Conservation (phyloP, 1,284 basidiomycete genomes). For the Pseudozyma hubeiensis region DNA sequence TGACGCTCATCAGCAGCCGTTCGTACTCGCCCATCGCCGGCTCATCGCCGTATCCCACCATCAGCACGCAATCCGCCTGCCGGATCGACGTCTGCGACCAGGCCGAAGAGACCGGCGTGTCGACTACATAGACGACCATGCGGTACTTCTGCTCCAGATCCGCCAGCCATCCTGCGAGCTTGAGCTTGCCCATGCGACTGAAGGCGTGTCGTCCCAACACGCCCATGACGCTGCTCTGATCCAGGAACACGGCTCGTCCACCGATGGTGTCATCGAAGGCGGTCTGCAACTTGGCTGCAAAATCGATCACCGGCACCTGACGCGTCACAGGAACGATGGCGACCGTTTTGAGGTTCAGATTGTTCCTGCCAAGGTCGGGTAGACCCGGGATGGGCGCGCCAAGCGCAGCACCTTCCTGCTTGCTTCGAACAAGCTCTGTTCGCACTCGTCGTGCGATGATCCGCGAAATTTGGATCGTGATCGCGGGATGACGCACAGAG, state of each 20-base stretch:
- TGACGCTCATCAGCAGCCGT: slow-evolving; percentile 84
- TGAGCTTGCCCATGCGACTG: slow-evolving; percentile 68
- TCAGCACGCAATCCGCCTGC: slow-evolving; percentile 93
- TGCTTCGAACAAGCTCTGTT: slow-evolving; percentile 74
- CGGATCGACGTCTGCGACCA: slow-evolving; percentile 67
- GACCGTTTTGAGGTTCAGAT: slow-evolving; percentile 92
- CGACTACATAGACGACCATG: slow-evolving; percentile 66
- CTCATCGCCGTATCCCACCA: slow-evolving; percentile 87
- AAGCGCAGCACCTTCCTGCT: slow-evolving; percentile 44
- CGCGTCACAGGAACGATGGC: slow-evolving; percentile 78
- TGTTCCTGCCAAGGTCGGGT: slow-evolving; percentile 75
- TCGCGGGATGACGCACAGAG: slow-evolving; percentile 83
- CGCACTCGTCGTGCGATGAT: slow-evolving; percentile 93
- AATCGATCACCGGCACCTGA: slow-evolving; percentile 65
- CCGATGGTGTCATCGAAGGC: slow-evolving; percentile 65
- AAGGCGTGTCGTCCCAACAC: slow-evolving; percentile 67
- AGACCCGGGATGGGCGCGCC: slow-evolving; percentile 57
- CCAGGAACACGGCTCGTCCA: slow-evolving; percentile 61
- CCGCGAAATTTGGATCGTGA: slow-evolving; percentile 92
- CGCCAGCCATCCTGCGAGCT: slow-evolving; percentile 67
- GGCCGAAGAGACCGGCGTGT: slow-evolving; percentile 65
- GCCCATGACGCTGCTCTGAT: slow-evolving; percentile 66
- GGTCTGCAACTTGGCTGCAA: slow-evolving; percentile 61
- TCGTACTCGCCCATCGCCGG: slow-evolving; percentile 90
- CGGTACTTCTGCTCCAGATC: slow-evolving; percentile 66